Conservation (phyloP, 208 protist genomes). For the Leishmania lainsoni region DNA sequence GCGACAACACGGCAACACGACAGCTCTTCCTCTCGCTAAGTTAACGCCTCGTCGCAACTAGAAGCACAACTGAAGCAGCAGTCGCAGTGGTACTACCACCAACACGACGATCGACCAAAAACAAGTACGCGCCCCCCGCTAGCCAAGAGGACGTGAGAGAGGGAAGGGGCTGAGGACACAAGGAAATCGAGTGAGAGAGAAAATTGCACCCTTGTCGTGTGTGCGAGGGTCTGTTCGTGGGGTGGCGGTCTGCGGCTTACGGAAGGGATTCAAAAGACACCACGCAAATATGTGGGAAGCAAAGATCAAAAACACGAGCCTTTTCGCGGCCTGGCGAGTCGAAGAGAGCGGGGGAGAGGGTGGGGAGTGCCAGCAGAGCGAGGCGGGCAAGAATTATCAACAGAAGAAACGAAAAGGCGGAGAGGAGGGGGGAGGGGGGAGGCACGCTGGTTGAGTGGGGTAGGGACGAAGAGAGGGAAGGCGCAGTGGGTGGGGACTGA, state of each 20-base stretch:
- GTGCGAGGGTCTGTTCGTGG: neutral
- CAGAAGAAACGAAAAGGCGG: neutral
- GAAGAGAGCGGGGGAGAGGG: slow-evolving; percentile 16
- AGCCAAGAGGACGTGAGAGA: neutral
- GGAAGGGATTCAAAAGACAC: neutral
- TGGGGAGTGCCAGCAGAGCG: neutral
- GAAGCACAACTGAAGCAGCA: neutral
- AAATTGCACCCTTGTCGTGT: neutral
- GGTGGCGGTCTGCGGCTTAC: neutral
- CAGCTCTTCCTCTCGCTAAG: neutral
- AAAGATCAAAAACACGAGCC: neutral
- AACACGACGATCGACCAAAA: neutral
- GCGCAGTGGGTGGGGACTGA: neutral
- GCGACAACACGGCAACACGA: neutral
- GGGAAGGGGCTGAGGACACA: no score
- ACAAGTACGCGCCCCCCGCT: neutral
- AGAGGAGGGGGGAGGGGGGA: neutral
- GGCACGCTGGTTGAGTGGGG: neutral
- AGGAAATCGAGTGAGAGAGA: neutral
- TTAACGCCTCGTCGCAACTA: neutral
- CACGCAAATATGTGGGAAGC: neutral
- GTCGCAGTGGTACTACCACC: neutral
- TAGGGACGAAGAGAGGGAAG: neutral
- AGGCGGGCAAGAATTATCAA: neutral
- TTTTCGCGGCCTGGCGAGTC: neutral